Base-by-base conservation (phyloP, 1,284 basidiomycete genomes). In the Heliocybe sulcata region DNA sequence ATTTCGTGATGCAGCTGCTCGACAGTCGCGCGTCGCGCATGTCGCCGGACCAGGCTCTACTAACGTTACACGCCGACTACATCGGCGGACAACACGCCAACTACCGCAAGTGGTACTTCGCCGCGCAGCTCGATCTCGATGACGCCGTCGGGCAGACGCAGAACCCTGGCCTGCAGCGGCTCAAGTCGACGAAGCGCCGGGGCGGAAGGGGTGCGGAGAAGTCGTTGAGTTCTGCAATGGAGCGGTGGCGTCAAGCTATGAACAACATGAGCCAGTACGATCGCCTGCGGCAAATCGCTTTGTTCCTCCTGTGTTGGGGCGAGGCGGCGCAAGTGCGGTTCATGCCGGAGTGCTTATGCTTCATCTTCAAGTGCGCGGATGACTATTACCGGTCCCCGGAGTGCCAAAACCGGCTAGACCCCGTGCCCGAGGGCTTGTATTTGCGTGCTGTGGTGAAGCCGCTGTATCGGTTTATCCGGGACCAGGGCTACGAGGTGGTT, bases 311-410 rank as follows among this genome's bases (percentile, higher is more conserved):
- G 38, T 93, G 93, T 63, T 99, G 97, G 96, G 96, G 97, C 60
- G 97, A 99, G 71, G 96, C 93, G 0, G 97, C 96, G 10, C 94
- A 98, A 68, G 93, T 99, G 52, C 90, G 97, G n/a, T 99, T 98
- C 72, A 84, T 94, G 45, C 96, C 97, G 23, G 96, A 99, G 71
- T 96, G 93, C 66, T 74, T 98, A 54, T 98, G 94, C 74, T 99
- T 98, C 81, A 97, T 99, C 73, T 99, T 99, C 90, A 98, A 99
- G 77, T 99, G 97, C 67, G 97, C 96, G 23, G 96, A 99, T 70
- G 96, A 99, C 73, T 99, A 98, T 72, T 99, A 99, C 72, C 94
- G 96, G 49, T 96, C 93, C 16, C 89, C 95, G n/a, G 97, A 99
- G 68, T 99, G 97, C 67, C 97, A 99, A 72, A 93, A 86, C 70